phyloP scores from a whole-genome alignment of 2,329 filamentous ascomycete species.

The Exophiala calicioides region DNA sequence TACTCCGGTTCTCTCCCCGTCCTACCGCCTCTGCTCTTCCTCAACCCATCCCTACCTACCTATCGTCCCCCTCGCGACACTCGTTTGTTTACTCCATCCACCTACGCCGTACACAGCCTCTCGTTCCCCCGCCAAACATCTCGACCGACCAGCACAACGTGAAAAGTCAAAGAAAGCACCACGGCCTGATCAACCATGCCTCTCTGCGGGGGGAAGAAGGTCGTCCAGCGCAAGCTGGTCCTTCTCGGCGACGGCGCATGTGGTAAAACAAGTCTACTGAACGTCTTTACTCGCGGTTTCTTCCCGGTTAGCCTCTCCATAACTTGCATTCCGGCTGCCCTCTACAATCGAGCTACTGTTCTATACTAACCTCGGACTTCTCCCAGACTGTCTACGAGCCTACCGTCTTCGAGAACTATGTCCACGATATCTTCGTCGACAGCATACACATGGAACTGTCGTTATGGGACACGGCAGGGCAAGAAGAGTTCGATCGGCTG shows the following conservation, averaged over 20 bases:
- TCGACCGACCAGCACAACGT: neutral
- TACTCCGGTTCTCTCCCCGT: no score
- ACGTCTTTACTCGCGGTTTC: constrained; percentile 91
- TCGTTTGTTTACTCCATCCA: no score
- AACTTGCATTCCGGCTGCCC: neutral
- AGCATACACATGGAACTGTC: constrained; percentile 95
- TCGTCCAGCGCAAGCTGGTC: constrained; percentile 93
- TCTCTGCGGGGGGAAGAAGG: constrained; percentile 73
- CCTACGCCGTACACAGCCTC: no score
- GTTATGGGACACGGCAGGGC: constrained; percentile 96
- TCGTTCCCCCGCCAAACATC: constrained; percentile 1
- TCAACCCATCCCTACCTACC: neutral
- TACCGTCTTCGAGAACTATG: constrained; percentile 77
- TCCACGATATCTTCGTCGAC: constrained; percentile 98
- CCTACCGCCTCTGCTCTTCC: neutral
- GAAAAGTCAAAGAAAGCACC: neutral
- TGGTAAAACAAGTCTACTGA: constrained; percentile 86
- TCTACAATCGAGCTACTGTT: neutral
- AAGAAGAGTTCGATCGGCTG: constrained; percentile 97
- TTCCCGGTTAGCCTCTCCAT: constrained; percentile 67
- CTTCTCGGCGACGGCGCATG: constrained; percentile 66
- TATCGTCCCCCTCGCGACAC: no score
- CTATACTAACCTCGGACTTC: constrained; percentile 78
- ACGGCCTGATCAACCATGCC: constrained; percentile 52
- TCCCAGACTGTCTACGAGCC: constrained; percentile 30